A percentile compares a stretch with the other conserved stretches of the same genome.
Conservation (phyloP, 768 basidiomycete genomes). For the Auricularia auricula-judae region DNA sequence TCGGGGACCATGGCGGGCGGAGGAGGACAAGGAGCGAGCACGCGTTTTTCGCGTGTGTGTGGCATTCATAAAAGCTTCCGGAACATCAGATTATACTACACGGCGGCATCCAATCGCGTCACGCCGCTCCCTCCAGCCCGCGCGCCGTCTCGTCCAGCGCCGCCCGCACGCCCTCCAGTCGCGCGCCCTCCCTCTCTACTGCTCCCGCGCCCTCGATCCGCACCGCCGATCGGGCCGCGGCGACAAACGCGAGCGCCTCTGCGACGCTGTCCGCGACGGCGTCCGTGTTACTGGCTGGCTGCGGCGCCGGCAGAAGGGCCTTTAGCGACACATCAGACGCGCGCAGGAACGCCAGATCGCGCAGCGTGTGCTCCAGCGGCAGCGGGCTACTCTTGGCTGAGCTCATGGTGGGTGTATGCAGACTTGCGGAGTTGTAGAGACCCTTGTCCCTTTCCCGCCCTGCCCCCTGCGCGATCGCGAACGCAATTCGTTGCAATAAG, state of each 20-base stretch:
- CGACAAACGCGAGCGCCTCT: constrained; percentile 48
- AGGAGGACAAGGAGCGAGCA: not conserved
- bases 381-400: constrained; percentile 17
- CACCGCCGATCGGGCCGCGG: constrained; percentile 46
- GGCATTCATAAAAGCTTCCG: no score
- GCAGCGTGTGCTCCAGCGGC: constrained; percentile 47
- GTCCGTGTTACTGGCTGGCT: constrained; percentile 4
- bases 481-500: no score
- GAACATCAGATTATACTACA: no score
- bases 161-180: constrained; percentile 44
- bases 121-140: constrained; percentile 14
- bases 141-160: constrained; percentile 41
- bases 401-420: not conserved
- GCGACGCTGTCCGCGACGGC: constrained; percentile 28
- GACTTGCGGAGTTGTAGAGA: no score
- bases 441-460: no score
- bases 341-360: constrained; percentile 62
- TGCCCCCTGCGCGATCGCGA: no score
- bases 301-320: constrained; percentile 12
- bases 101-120: no score
- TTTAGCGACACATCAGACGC: constrained; percentile 37
- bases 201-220: constrained; percentile 40
- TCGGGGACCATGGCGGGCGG: not conserved
- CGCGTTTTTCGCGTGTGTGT: constrained; percentile 1
- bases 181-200: constrained; percentile 38